phyloP scores from a whole-genome alignment of 208 protist species.

The Trypanosoma cruzi region DNA sequence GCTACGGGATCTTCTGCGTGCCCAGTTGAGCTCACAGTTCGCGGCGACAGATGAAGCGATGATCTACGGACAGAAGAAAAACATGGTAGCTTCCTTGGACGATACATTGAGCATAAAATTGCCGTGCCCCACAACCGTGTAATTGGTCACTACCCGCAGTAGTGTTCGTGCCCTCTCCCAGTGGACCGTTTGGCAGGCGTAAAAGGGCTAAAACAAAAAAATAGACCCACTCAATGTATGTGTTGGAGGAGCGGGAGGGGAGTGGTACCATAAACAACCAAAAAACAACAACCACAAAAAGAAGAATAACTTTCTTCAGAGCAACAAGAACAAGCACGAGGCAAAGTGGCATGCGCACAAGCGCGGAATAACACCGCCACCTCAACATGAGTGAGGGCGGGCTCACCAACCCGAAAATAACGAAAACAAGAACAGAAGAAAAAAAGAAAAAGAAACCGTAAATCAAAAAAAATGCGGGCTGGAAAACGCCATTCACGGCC shows the following conservation, averaged over 20 bases:
- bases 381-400: background rate
- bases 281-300: too few species aligned
- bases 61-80: background rate
- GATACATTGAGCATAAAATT: background rate
- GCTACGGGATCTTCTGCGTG: background rate
- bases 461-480: background rate
- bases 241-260: too few species aligned
- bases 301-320: too few species aligned
- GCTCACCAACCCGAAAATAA: too few species aligned
- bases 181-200: too few species aligned
- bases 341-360: too few species aligned
- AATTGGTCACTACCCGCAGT: background rate
- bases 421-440: background rate
- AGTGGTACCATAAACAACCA: too few species aligned
- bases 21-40: background rate
- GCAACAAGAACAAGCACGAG: too few species aligned
- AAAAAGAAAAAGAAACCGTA: background rate
- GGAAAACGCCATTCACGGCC: background rate
- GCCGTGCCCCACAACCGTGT: background rate
- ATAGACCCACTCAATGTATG: too few species aligned
- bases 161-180: too few species aligned
- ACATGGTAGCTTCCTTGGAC: background rate
- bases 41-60: background rate
- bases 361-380: too few species aligned
- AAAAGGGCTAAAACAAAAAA: too few species aligned